Base-by-base conservation (phyloP, 192 early-diverging fungal species). In the Chytriomyces hyalinus region DNA sequence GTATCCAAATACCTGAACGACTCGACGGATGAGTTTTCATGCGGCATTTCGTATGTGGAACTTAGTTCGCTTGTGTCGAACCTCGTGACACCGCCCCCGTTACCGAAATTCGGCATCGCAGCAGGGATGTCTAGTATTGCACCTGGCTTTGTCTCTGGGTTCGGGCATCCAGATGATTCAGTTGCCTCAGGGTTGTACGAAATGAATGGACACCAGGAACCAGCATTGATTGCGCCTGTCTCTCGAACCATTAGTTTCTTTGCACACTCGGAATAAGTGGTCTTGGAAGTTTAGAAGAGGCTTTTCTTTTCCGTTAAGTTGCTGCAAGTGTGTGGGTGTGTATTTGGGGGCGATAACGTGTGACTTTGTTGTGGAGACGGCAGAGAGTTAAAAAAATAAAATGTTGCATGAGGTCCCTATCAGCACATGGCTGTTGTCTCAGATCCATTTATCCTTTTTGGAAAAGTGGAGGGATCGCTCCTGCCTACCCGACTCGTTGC, bases 31-130 rank as follows among this genome's bases (percentile, higher is more conserved):
- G 76, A 70, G 20, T 78, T 78, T 47, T 53, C 49, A 6, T 53
- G 60, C 26, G 76, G 76, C 5, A 51, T 78, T 26, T 61, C 67
- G 7, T 78, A 70, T 45, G 68, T 61, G 5, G 67, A 78, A 59
- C 67, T 78, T 10, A 68, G 59, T 20, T 43, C 53, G 10, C 24
- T 78, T 5, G 24, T 78, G 3, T 15, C 22, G 8, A 26, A 17
- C 24, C 22, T 78, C 17, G 49, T 78, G 50, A 62, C 66, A 11
- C 76, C 76, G 7, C 76, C 76, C 6, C 6, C 61, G n/a, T 4
- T 63, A 20, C 76, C 76, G 10, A 59, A 70, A 63, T 78, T 78
- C 47, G 76, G 76, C 36, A 6, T 53, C 44, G 17, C 26, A 4
- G 2, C 22, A 17, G 62, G 22, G 24, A 36, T 36, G 1, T 6